These are phyloP conservation scores for Suillus subaureus DNA, from an alignment of 768 basidiomycete genomes.

Conservation along the genomic window DNA sequence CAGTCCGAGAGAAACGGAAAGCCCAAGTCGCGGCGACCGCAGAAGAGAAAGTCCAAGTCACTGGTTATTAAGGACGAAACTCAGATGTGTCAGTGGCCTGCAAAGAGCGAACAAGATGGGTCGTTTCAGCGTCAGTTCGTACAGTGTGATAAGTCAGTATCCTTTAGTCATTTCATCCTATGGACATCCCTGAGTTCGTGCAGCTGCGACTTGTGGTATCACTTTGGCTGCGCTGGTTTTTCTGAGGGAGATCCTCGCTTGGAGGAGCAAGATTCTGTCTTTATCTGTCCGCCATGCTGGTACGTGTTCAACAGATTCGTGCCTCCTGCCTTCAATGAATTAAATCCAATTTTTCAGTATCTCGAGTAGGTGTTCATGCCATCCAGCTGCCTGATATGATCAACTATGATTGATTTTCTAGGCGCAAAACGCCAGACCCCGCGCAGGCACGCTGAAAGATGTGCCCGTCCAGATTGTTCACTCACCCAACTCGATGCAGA, in stretches of 20 bases:
- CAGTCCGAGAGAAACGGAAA: neutral
- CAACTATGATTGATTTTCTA: conserved; percentile 4
- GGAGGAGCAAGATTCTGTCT: conserved; percentile 26
- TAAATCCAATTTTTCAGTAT: conserved; percentile 1
- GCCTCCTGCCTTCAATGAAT: neutral
- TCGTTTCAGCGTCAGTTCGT: conserved; percentile 28
- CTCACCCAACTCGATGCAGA: neutral
- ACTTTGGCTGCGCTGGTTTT: conserved; percentile 53
- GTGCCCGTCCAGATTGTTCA: conserved; percentile 30
- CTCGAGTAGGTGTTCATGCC: conserved; percentile 17
- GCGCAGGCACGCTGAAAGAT: conserved; percentile 15
- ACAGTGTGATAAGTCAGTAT: conserved; percentile 36
- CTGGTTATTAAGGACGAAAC: neutral
- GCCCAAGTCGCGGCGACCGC: neutral
- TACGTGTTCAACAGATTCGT: conserved; percentile 15
- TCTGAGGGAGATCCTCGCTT: conserved; percentile 39
- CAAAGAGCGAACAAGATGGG: neutral
- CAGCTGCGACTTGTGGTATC: conserved; percentile 52
- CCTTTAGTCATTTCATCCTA: neutral
- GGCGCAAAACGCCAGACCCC: conserved; percentile 19
- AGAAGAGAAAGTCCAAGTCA: conserved; percentile 2
- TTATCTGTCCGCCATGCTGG: conserved; percentile 48
- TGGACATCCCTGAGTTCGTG: neutral
- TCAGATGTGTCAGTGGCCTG: conserved; percentile 3
- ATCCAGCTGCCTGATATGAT: neutral